Percentiles rank a stretch among this genome's conserved stretches.
These are phyloP conservation scores for Penicillium nordicum DNA, from an alignment of 2,329 filamentous ascomycete species.

Conservation along the genomic window DNA sequence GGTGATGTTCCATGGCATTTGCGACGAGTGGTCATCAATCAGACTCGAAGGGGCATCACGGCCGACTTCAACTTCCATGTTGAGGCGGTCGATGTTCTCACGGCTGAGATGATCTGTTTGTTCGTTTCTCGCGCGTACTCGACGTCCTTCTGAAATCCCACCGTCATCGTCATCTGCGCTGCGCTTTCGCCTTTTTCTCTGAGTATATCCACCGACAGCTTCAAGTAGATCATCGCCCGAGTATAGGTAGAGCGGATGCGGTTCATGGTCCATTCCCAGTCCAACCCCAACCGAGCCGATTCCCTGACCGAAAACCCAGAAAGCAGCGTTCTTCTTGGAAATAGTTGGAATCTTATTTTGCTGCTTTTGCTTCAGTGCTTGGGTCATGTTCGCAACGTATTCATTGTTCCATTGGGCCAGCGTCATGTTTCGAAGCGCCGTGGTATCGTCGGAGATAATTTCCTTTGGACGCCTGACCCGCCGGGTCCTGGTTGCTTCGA, in stretches of 20 bases:
- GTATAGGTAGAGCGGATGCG: conserved; percentile 57
- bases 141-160: conserved; percentile 25
- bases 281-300: conserved; percentile 53
- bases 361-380: conserved; percentile 45
- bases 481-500: conserved; percentile 2
- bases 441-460: conserved; percentile 48
- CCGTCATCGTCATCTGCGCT: conserved; percentile 21
- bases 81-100: conserved; percentile 9
- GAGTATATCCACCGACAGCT: conserved; percentile 40
- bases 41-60: conserved; percentile 65
- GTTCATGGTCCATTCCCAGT: conserved; percentile 40
- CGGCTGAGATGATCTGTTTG: conserved; percentile 36
- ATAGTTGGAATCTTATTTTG: conserved; percentile 41
- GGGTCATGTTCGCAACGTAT: conserved; percentile 60
- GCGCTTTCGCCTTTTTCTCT: conserved; percentile 28
- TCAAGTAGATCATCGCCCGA: conserved; percentile 54
- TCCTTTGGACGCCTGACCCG: conserved; percentile 26
- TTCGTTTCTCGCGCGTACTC: conserved; percentile 39
- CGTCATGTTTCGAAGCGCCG: conserved; percentile 55
- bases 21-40: conserved; percentile 62
- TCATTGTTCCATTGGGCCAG: conserved; percentile 56
- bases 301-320: conserved; percentile 58
- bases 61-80: conserved; percentile 61
- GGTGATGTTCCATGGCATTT: conserved; percentile 68
- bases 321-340: conserved; percentile 61